Evolutionary conservation across 192 early-diverging fungal species (phyloP), one percentile per base, ranked within the genome.

Genomic region (Allomyces javanicus): DNA sequence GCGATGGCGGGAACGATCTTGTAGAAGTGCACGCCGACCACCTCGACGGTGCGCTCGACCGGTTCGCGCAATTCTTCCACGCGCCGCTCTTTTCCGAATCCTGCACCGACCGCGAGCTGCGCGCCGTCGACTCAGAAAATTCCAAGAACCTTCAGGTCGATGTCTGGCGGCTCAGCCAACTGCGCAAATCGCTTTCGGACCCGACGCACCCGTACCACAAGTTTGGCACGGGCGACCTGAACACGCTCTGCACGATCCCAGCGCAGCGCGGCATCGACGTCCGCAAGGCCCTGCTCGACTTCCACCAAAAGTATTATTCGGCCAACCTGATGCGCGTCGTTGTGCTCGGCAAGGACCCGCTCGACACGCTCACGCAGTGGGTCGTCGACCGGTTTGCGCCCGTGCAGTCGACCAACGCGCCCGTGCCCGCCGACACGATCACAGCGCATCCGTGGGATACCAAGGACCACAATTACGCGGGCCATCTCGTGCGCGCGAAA

Each of bases 101-200:
- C 64, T 92, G 91, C 72, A 93, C 88, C 14, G 96, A 99, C 61
- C 84, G 94, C 63, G 96, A 99, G 76, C 75, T 96, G 69, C 77
- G 81, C 7, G 96, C 96, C 0, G 93, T 99, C 9, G 93, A 99
- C 76, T 96, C 94, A 3, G 95, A 97, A 70, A 89, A 94, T 79
- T 92, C 93, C 68, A 92, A 91, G 72, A 96, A 96, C 74, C 70
- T 91, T n/a, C 92, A 95, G 72, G 81, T 76, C 50, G 94, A 98
- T 70, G 78, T 75, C 67, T 94, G 94, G 92, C 79, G 92, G 27
- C 80, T 89, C 67, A 87, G 86, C 71, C 94, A 96, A 74, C 72
- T 99, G 19, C 82, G 91, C 64, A 92, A 90, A 70, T 77, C 84
- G 44, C 77, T 96, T 33, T 85, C 79, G 6, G 84, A 82, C 68